Evolutionary conservation across 345 rosid species (phyloP), one percentile per base, ranked within the genome.

Genomic region (Lepidium sativum): DNA sequence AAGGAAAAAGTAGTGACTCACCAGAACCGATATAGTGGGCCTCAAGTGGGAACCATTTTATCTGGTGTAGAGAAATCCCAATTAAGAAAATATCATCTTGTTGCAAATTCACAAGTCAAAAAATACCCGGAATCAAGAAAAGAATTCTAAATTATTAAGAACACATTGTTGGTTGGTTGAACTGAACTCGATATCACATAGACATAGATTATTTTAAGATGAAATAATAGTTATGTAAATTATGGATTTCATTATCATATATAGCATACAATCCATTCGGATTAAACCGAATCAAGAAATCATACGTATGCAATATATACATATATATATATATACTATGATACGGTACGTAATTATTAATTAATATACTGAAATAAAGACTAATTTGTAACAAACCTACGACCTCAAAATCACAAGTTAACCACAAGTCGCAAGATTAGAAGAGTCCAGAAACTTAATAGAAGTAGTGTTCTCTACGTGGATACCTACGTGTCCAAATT

Each of bases 361-460:
- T 49, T 37, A 8, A 33, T 33, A 66, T 54, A 31, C 16, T 20
- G 14, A 29, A 39, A 51, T 6, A 11, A 51, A 41, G 54, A 51
- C 8, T 51, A 21, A 45, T 15, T 10, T 59, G 42, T 60, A 40
- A 42, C 67, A 23, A 34, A 34, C 34, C 32, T 48, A 52, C 35
- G 41, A 61, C 60, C 38, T 44, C 54, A 69, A 43, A 60, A 33
- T 16, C 61, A 54, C 68, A 69, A 69, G 68, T 52, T 20, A 60
- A 35, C 61, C 44, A 51, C 31, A 69, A 50, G 17, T 58, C 66
- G 18, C 52, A 59, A 38, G 27, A 39, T 59, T 32, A 50, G 65
- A 68, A 68, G 13, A 2, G 32, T 39, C 69, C 29, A 16, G 42
- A 29, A 52, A 39, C 49, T 10, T 38, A 64, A 11, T 17, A 12